Evolutionary conservation across 2,329 filamentous ascomycete genomes (phyloP).

Genomic region (Exserohilum turcica): DNA sequence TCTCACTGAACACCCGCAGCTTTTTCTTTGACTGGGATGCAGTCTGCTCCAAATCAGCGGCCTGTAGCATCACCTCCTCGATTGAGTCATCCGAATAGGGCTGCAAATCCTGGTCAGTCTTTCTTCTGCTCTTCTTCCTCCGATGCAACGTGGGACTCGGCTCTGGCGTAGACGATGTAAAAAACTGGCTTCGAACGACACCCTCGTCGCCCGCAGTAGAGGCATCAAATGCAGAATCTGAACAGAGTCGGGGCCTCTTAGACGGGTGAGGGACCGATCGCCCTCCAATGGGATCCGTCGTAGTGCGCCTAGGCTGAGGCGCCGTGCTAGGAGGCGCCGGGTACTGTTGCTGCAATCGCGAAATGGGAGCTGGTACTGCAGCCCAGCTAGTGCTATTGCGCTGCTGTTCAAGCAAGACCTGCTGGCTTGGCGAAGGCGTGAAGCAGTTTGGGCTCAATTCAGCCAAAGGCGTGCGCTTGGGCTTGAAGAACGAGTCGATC

Average conservation of each 20-base stretch:
- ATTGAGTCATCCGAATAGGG: constrained; percentile 57
- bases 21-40: constrained; percentile 41
- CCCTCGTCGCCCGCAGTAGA: constrained; percentile 33
- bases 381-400: constrained; percentile 59
- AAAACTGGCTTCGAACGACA: constrained; percentile 54
- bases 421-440: constrained; percentile 69
- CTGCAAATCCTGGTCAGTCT: constrained; percentile 49
- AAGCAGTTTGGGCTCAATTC: constrained; percentile 72
- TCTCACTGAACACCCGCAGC: constrained; percentile 41
- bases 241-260: constrained; percentile 54
- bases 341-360: constrained; percentile 37
- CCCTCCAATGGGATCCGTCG: constrained; percentile 44
- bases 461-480: constrained; percentile 66
- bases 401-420: constrained; percentile 61
- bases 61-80: constrained; percentile 49
- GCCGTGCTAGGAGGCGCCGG: constrained; percentile 43
- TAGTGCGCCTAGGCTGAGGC: constrained; percentile 50
- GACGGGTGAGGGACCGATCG: constrained; percentile 52
- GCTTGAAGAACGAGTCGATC: constrained; percentile 69
- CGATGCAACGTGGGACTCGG: constrained; percentile 50
- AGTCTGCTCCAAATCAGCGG: constrained; percentile 41
- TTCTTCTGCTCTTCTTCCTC: constrained; percentile 37
- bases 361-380: constrained; percentile 55
- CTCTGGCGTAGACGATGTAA: constrained; percentile 43
- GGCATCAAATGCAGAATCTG: constrained; percentile 43